phyloP scores from a whole-genome alignment of 495 filamentous ascomycete species.

The Tuber brumale region DNA sequence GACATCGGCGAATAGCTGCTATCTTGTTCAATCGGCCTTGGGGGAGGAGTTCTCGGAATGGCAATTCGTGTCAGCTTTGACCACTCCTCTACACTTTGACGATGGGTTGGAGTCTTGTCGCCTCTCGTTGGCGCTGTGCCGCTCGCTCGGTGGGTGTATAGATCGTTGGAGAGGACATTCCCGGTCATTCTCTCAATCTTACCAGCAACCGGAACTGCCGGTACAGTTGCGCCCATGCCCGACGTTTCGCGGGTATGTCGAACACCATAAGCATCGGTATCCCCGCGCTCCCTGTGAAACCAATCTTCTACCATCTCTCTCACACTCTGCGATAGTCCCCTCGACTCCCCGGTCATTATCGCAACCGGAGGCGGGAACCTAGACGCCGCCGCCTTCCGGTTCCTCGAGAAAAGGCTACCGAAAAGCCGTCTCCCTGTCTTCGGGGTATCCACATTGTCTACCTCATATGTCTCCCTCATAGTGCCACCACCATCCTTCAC shows the following conservation, averaged over 20 bases:
- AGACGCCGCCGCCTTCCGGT: not conserved
- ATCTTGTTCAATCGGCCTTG: constrained; percentile 9
- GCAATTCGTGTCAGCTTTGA: constrained; percentile 5
- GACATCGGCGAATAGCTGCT: constrained; percentile 29
- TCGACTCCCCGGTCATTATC: constrained; percentile 12
- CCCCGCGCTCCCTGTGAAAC: constrained; percentile 14
- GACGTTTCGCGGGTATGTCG: not conserved
- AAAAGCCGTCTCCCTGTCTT: not conserved
- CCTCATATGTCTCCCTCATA: not conserved
- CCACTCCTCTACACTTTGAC: constrained; percentile 13
- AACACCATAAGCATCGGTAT: constrained; percentile 8
- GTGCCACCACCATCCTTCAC: constrained; percentile 2
- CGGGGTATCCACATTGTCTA: not conserved
- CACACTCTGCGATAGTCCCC: constrained; percentile 8
- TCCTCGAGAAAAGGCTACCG: not conserved
- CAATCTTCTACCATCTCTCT: constrained; percentile 12
- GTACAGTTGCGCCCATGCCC: not conserved
- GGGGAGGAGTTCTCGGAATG: constrained; percentile 1
- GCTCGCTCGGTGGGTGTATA: constrained; percentile 28
- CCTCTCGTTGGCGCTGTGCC: constrained; percentile 22
- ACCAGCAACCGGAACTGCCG: constrained; percentile 16
- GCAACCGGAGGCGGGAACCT: constrained; percentile 4
- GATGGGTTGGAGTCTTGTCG: constrained; percentile 5
- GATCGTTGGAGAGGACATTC: constrained; percentile 33
- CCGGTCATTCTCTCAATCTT: constrained; percentile 41